Base-by-base conservation (phyloP, 331 rosid genomes). In the Rosa hybrid region DNA sequence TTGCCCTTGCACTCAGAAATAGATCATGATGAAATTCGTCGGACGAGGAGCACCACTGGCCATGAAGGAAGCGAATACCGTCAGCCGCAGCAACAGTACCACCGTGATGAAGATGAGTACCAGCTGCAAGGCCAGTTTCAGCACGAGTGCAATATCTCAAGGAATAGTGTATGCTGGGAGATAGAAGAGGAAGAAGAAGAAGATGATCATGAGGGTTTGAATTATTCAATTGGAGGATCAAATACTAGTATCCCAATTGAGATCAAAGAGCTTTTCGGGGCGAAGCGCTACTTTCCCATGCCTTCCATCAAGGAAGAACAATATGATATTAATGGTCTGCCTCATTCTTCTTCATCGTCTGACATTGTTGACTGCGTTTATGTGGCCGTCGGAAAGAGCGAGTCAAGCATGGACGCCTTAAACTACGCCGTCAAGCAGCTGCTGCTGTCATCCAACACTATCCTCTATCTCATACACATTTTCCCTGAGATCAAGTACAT, bases 331-430 rank as follows among this genome's bases (percentile, higher is more conserved):
- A 8, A 0, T 59, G 67, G 67, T 4, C 67, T 60, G 38, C 67
- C 67, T 60, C 38, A 1, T 6, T 64, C 70, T 64, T 30, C 70
- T 16, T 30, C 69, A 12, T 14, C 68, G 18, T 63, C 30, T 27
- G 87, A 88, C 64, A 16, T 16, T 16, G 23, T 67, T 67, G 48
- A 67, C 4, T 65, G 80, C 72, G 85, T 95, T 83, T 91, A 95
- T 89, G 98, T 95, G 8, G 98, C 90, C 13, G 93, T 94, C 8
- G 98, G 97, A n/a, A 95, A 90, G 84, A 84, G 91, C 64, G 84
- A 88, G 38, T 91, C 98, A 4, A 93, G 97, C 88, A 82, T 89
- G 85, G 93, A 90, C 27, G 98, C 97, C 8, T 81, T 95, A 34
- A 84, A 81, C 67, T 81, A 92, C 83, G 82, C 88, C 18, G 65